Base-by-base conservation (phyloP, 2,329 filamentous ascomycete genomes). In the Cladophialophora chaetospira region DNA sequence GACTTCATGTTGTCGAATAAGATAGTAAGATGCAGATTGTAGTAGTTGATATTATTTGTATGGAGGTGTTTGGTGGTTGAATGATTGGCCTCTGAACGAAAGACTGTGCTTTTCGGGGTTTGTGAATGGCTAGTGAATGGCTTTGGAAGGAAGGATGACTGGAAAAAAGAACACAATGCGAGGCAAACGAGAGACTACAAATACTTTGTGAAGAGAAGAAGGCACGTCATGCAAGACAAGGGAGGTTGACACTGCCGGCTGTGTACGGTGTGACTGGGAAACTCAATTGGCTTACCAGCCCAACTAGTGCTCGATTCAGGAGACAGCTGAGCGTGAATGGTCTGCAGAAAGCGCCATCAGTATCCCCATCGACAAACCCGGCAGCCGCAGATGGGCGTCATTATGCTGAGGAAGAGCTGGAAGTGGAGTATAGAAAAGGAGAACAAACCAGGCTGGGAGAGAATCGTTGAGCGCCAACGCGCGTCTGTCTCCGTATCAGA, bases 1-100 rank as follows among this genome's bases (percentile, higher is more conserved):
- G 62, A 53, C 48, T 59, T 59, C 64, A 66, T 66, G 26, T 31
- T 65, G 60, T 45, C 15, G 47, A 26, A 23, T 35, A 28, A 47
- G 48, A 46, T 44, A 53, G 45, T 53, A 55, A 15, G 45, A 25
- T 40, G 23, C 13, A 19, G 35, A 19, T 6, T 40, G 10, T 53
- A 46, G 23, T 36, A 36, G 42, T 40, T 47, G 50, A 54, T 50
- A 21, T 29, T 51, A 28, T 49, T 11, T 42, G 21, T 15, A 31
- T 53, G 55, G 38, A 53, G 29, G 42, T 44, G 19, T 44, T 44
- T 53, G 10, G 28, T 31, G 44, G 4, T 29, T 42, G 36, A 33
- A 51, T 35, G 36, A 51, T 51, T 21, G 48, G 25, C 33, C 38
- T 26, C 13, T 58, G 58, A 60, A 60, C 50, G 54, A 60, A 48